phyloP scores from a whole-genome alignment of 768 basidiomycete species.

The Leccinum fibrillosum region DNA sequence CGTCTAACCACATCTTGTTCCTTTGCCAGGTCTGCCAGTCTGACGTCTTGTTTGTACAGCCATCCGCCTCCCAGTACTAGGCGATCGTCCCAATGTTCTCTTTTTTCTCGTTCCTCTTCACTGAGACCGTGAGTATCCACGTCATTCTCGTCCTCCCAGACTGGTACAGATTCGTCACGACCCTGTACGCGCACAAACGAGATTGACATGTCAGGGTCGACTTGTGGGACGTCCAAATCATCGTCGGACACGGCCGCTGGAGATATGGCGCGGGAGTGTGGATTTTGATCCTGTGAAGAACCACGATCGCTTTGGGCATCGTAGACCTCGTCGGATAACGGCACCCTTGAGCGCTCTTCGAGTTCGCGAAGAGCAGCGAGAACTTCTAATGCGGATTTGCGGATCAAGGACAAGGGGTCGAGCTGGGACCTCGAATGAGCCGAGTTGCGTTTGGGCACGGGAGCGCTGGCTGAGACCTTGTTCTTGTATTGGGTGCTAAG shows the following conservation, averaged over 20 bases:
- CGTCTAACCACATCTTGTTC: conserved; percentile 54
- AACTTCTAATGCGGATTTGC: conserved; percentile 80
- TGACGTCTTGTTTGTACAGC: conserved; percentile 71
- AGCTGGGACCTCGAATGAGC: conserved; percentile 35
- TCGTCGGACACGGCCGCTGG: conserved; percentile 42
- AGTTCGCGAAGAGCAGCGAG: conserved; percentile 74
- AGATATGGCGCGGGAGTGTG: conserved; percentile 43
- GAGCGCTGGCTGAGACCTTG: conserved; percentile 36
- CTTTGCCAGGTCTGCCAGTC: conserved; percentile 47
- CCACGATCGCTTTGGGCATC: conserved; percentile 74
- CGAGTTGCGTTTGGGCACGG: conserved; percentile 33
- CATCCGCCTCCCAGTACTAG: conserved; percentile 80
- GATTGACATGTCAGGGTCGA: conserved; percentile 61
- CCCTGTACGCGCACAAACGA: conserved; percentile 73
- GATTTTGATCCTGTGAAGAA: conserved; percentile 35
- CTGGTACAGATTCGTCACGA: conserved; percentile 59
- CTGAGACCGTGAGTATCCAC: conserved; percentile 40
- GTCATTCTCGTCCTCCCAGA: conserved; percentile 76
- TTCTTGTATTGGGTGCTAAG: conserved; percentile 59
- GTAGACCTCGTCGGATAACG: conserved; percentile 78
- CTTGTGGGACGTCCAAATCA: conserved; percentile 25
- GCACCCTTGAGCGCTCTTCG: conserved; percentile 75
- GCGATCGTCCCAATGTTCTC: conserved; percentile 77
- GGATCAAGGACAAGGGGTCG: conserved; percentile 67
- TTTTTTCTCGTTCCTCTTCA: conserved; percentile 52